Base-by-base conservation (phyloP, 2,329 filamentous ascomycete genomes). In the Ilyonectria mors-panacis region DNA sequence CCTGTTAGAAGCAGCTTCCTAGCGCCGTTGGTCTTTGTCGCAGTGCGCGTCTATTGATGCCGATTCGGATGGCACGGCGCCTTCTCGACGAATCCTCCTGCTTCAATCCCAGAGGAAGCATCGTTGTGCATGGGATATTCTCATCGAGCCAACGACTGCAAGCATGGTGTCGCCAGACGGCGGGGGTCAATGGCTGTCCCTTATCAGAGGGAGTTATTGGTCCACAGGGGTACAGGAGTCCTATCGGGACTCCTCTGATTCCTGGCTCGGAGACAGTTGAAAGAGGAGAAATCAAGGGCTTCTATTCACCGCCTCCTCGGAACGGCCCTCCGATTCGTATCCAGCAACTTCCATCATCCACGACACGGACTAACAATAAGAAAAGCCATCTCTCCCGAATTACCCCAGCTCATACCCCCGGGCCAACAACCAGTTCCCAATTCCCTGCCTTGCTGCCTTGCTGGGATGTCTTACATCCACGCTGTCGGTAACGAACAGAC, bases 401-500 rank as follows among this genome's bases (percentile, higher is more conserved):
- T 30, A 23, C 45, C 28, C 8, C 12, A 8, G 19, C 9, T 39
- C 51, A 28, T 53, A 19, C 10, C 28, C 21, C 35, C 13, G 26
- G 23, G 9, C 39, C 44, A 50, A 42, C 39, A 30, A 53, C 23
- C 50, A 55, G 28, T 44, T 35, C 42, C 12, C 19, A 30, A 33
- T 44, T 56, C 45, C 12, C 53, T 35, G 35, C 19, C 30, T 37
- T 19, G 37, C 35, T n/a, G 37, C 37, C 37, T 26, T 26, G 28
- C 55, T 23, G 35, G 33, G 26, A 45, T 53, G 35, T 21, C 19
- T 42, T 42, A 37, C 17, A 50, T 59, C 62, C 63, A 19, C 19
- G 23, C 63, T 56, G 33, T 56, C 63, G 57, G 57, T 65, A 65
- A 47, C 51, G 42, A 60, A 50, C 12, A 23, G 42, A 56, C 62